phyloP scores from a whole-genome alignment of 2,329 filamentous ascomycete species.

The Coleophoma cylindrospora region DNA sequence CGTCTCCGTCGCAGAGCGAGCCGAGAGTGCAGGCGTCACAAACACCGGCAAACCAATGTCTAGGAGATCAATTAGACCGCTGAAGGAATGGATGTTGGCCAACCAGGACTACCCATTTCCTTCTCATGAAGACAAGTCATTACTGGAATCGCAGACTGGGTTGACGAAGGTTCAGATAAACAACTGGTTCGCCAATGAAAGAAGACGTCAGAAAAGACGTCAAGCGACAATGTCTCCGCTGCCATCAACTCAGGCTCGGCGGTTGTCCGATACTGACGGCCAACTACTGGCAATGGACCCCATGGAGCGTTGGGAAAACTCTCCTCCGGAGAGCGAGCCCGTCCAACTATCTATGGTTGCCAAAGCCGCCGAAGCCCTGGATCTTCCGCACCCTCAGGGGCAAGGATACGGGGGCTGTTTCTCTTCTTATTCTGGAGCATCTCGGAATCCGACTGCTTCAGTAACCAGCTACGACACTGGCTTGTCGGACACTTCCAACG shows the following conservation, averaged over 20 bases:
- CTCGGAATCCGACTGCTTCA: background rate
- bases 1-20: background rate
- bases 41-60: too few relatives aligned
- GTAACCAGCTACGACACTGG: background rate
- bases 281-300: constrained; percentile 32
- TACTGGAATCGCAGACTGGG: constrained; percentile 35
- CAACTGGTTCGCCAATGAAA: constrained; percentile 47
- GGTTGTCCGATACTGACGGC: too few relatives aligned
- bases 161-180: constrained; percentile 39
- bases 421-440: background rate
- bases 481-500: background rate
- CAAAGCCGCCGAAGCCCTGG: too few relatives aligned
- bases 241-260: too few relatives aligned
- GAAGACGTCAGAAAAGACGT: constrained; percentile 34
- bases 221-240: background rate
- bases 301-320: constrained; percentile 37
- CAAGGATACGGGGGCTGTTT: too few relatives aligned
- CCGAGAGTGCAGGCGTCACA: background rate
- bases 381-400: too few relatives aligned
- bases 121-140: background rate
- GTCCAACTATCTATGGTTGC: constrained; percentile 10
- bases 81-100: background rate
- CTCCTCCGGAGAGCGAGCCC: constrained; percentile 40
- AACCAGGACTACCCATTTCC: background rate
- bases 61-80: too few relatives aligned